Evolutionary conservation across 2,329 filamentous ascomycete genomes (phyloP).

Genomic region (Erysiphe neolycopersici): DNA sequence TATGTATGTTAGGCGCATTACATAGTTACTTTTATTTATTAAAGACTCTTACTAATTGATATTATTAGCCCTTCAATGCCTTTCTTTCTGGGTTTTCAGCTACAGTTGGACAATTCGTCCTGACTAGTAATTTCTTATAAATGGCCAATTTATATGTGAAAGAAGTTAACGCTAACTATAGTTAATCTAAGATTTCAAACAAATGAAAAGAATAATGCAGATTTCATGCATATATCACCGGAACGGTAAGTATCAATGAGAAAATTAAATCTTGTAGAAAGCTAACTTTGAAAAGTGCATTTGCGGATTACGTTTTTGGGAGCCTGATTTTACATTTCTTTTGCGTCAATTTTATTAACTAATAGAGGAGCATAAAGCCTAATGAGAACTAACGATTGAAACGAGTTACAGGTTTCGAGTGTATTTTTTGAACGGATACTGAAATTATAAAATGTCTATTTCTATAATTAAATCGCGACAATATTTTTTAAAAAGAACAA

Average conservation of each 20-base stretch:
- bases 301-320: conserved; percentile 87
- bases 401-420: too few relatives aligned
- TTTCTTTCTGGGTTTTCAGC: conserved; percentile 89
- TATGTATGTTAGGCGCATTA: conserved; percentile 39
- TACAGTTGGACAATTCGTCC: conserved; percentile 89
- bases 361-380: conserved; percentile 6
- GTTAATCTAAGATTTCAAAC: conserved; percentile 75
- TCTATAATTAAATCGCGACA: too few relatives aligned
- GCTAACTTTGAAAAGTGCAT: conserved; percentile 33
- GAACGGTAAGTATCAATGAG: conserved; percentile 32
- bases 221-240: conserved; percentile 51
- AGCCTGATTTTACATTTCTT: conserved; percentile 95
- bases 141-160: background rate
- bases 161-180: conserved; percentile 11
- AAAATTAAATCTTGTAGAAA: background rate
- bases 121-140: conserved; percentile 39
- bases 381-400: too few relatives aligned
- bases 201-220: conserved; percentile 50
- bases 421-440: too few relatives aligned
- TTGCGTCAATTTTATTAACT: conserved; percentile 99
- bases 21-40: background rate
- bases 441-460: too few relatives aligned
- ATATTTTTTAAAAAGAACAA: too few relatives aligned
- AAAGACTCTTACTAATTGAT: background rate
- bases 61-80: conserved; percentile 72